Evolutionary conservation across 495 filamentous ascomycete genomes (phyloP).

Genomic region (Neurospora africana): DNA sequence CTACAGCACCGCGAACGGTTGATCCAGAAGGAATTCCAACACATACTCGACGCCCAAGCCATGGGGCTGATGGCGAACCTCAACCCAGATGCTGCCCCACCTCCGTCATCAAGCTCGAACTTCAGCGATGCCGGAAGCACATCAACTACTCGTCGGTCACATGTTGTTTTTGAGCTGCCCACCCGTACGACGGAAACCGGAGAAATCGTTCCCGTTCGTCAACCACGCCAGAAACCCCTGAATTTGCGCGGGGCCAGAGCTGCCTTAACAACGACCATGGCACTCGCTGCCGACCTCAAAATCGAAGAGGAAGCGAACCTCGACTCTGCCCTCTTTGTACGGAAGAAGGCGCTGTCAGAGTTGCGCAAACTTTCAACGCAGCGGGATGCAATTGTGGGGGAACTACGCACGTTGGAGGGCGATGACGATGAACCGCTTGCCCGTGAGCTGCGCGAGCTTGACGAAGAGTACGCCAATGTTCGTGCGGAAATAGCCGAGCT

Average conservation of each 20-base stretch:
- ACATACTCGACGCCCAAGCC: constrained; percentile 74
- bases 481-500: constrained; percentile 50
- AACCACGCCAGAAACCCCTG: constrained; percentile 46
- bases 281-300: constrained; percentile 60
- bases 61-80: constrained; percentile 46
- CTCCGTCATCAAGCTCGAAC: constrained; percentile 1
- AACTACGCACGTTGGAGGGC: constrained; percentile 28
- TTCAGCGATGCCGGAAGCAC: constrained; percentile 26
- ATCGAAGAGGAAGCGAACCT: constrained; percentile 58
- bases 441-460: constrained; percentile 44
- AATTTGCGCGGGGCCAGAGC: constrained; percentile 57
- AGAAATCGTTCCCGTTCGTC: constrained; percentile 50
- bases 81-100: constrained; percentile 9
- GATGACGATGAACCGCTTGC: constrained; percentile 38
- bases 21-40: constrained; percentile 68
- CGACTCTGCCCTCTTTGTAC: constrained; percentile 41
- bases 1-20: constrained; percentile 40
- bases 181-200: constrained; percentile 17
- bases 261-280: constrained; percentile 61
- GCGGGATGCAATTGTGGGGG: constrained; percentile 30
- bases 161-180: constrained; percentile 17
- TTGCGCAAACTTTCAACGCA: constrained; percentile 52
- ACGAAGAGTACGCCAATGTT: constrained; percentile 42
- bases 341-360: constrained; percentile 47
- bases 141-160: constrained; percentile 24